Evolutionary conservation across 2,329 filamentous ascomycete species (phyloP), one percentile per base, ranked within the genome.

Genomic region (Aspergillus jensenii): DNA sequence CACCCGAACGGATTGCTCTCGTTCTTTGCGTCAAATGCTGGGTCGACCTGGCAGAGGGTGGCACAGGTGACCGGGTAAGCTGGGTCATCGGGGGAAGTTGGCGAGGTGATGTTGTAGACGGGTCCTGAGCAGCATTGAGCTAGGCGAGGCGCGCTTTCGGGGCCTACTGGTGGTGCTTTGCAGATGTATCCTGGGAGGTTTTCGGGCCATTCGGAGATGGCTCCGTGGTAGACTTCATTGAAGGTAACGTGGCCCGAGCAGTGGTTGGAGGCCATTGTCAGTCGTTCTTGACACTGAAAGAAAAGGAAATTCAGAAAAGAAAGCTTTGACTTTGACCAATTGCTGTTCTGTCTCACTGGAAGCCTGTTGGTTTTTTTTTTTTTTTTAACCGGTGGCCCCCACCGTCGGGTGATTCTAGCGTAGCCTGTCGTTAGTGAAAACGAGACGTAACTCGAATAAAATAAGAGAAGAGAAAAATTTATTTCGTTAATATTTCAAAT

Each of bases 61-160:
- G 50, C 50, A n/a, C 50, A 52, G 21, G 50, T 7, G 2, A 52
- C 37, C 15, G 50, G 50, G 50, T 52, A 52, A 6, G 50, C 50
- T 14, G 50, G 50, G 40, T 52, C 39, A 8, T 52, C 50, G 6
- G 50, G 40, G 50, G 11, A 33, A 3, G 50, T 52, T n/a, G 50
- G 50, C 6, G 50, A 31, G 7, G 50, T 52, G 25, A 52, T 52
- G 25, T 52, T 52, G 40, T 52, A 52, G 7, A 52, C 39, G 12
- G 40, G 33, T 2, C 40, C 50, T 12, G 50, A 52, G 50, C 50
- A 52, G 50, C 50, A 52, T 11, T 52, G 23, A 4, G 50, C 39
- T 15, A 52, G 21, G 25, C 50, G 50, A 6, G 17, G 6, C 6
- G 39, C 50, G 39, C 17, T 40, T 14, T 35, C 15, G 40, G 17